phyloP scores from a whole-genome alignment of 352 stramenopile species.

The Phytophthora ohioensis region DNA sequence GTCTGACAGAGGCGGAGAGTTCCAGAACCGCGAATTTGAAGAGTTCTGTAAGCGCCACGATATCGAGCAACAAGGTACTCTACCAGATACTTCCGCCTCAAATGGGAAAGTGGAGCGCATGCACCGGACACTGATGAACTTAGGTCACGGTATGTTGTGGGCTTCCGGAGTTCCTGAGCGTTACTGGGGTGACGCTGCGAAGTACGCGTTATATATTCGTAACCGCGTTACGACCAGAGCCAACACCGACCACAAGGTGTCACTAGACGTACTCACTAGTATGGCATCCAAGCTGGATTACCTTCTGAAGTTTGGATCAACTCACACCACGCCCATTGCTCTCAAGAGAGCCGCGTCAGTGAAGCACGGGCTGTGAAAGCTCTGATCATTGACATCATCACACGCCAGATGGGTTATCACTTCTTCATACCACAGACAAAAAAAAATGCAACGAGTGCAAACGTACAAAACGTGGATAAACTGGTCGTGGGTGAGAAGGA shows the following conservation, averaged over 20 bases:
- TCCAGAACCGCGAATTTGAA: not conserved
- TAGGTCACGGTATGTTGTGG: not conserved
- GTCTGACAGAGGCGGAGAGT: conserved; percentile 5
- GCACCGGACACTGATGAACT: not conserved
- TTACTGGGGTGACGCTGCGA: conserved; percentile 13
- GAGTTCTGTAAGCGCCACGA: not conserved
- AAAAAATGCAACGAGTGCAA: not conserved
- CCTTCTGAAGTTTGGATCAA: conserved; percentile 11
- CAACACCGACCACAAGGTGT: conserved; percentile 2
- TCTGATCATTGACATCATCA: not conserved
- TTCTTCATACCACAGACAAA: not conserved
- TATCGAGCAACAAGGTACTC: not conserved
- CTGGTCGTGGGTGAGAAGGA: not conserved
- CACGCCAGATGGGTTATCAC: not conserved
- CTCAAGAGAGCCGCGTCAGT: not conserved
- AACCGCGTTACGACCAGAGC: conserved; percentile 8
- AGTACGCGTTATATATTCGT: conserved; percentile 3
- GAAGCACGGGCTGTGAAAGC: not conserved
- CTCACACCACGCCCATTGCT: not conserved
- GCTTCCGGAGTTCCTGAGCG: not conserved
- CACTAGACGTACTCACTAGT: conserved; percentile 1
- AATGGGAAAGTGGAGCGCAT: not conserved
- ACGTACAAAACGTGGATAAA: not conserved
- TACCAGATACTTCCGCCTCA: not conserved
- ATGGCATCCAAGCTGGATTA: not conserved